A percentile compares a stretch with the other conserved stretches of the same genome.
These are phyloP conservation scores for Ophiostoma himal-ulmi DNA, from an alignment of 2,329 filamentous ascomycete genomes.

Conservation along the genomic window DNA sequence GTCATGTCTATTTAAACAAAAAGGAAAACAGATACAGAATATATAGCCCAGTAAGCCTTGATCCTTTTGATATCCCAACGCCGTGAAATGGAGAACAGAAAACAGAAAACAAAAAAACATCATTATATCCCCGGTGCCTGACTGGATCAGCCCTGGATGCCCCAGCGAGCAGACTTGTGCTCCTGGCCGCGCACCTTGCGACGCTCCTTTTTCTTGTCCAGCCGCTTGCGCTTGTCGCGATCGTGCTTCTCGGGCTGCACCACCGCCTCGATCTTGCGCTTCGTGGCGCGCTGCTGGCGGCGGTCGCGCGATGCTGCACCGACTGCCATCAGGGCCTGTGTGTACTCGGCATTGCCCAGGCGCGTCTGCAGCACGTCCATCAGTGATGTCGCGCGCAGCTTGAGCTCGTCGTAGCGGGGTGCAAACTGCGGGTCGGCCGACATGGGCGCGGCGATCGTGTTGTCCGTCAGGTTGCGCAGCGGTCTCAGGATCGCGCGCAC, in stretches of 20 bases:
- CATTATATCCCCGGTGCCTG: background rate
- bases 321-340: slow-evolving; percentile 65
- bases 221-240: slow-evolving; percentile 72
- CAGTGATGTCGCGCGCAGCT: slow-evolving; percentile 66
- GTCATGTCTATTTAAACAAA: background rate
- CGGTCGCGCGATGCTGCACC: slow-evolving; percentile 65
- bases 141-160: slow-evolving; percentile 47
- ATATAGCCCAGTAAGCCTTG: slow-evolving; percentile 1
- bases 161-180: slow-evolving; percentile 64
- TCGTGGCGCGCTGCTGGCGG: slow-evolving; percentile 68
- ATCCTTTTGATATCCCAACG: slow-evolving; percentile 22
- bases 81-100: background rate
- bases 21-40: background rate
- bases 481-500: slow-evolving; percentile 55
- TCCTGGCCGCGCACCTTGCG: slow-evolving; percentile 72
- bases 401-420: slow-evolving; percentile 62
- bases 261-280: slow-evolving; percentile 85
- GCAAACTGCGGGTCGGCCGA: slow-evolving; percentile 66
- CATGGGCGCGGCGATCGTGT: slow-evolving; percentile 64
- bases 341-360: slow-evolving; percentile 73
- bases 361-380: slow-evolving; percentile 81
- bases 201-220: slow-evolving; percentile 76
- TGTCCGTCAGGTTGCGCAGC: slow-evolving; percentile 78
- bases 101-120: background rate
- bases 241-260: slow-evolving; percentile 72